Base-by-base conservation (phyloP, 331 rosid species). In the Telfairia occidentalis region DNA sequence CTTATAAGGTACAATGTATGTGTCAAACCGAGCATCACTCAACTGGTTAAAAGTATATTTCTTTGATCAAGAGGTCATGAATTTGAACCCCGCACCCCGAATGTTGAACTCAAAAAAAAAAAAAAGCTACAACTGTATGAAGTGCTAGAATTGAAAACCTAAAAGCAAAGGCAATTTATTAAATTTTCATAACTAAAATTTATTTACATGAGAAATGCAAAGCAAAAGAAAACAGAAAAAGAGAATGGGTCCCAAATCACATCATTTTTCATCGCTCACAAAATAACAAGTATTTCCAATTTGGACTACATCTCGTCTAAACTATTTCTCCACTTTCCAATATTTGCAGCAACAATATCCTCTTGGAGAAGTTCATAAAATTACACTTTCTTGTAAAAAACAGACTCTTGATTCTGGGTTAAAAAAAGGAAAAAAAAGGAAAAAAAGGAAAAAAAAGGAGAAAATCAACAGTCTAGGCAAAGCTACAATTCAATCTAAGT, bases 321-420 rank as follows among this genome's bases (percentile, higher is more conserved):
- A 65, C 50, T 37, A 65, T 35, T 37, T 65, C 9, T n/a, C 6
- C n/a, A 65, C 37, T n/a, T 38, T 40, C 32, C 9, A 40, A 65
- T 45, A 45, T 46, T 46, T 70, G 58, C 55, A 70, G 42, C 75
- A 46, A 45, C 75, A 43, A 24, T 9, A 9, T n/a, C 2, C 30
- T 53, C 7, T 53, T 19, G 60, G 60, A 53, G 3, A 53, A 63
- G 18, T 21, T 46, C 48, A 35, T 46, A 45, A 28, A 70, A 24
- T 40, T 67, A 40, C 53, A 69, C 54, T 69, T 69, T 42, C 55
- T 69, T 69, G 23, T 69, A 69, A 26, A 26, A 24, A 69, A 69
- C 74, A 42, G 34, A 12, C 73, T 70, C 40, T 42, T 65, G 40
- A 28, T 45, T 69, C 73, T 23, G 19, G n/a, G 53, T n/a, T 1